These are phyloP conservation scores for Linanthus parryae DNA, from an alignment of 148 eudicot genomes.

Conservation along the genomic window DNA sequence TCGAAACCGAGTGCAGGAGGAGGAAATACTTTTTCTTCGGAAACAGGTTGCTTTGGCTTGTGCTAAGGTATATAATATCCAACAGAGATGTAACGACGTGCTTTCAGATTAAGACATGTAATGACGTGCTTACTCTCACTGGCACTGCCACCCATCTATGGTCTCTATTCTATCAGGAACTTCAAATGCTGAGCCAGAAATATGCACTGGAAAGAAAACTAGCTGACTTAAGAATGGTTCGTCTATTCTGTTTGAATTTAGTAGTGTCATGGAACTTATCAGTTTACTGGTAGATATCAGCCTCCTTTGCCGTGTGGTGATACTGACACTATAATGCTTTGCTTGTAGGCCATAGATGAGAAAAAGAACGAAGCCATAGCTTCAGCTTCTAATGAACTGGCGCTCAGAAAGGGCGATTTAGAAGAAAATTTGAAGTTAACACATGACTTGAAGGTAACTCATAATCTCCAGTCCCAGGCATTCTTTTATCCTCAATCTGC, in stretches of 20 bases:
- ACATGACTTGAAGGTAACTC: conserved; percentile 63
- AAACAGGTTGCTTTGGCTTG: conserved; percentile 61
- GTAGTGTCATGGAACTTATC: conserved; percentile 11
- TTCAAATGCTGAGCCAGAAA: conserved; percentile 74
- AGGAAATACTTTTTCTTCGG: conserved; percentile 53
- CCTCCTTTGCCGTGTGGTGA: not conserved
- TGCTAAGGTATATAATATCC: conserved; percentile 38
- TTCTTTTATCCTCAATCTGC: not conserved
- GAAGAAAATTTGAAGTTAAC: conserved; percentile 65
- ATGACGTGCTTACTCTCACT: not conserved
- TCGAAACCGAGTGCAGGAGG: conserved; percentile 45
- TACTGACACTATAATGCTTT: not conserved
- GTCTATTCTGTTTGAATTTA: conserved; percentile 18
- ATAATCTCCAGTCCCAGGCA: not conserved
- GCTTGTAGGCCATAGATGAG: conserved; percentile 68
- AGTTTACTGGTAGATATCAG: conserved; percentile 4
- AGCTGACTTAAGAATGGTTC: conserved; percentile 78
- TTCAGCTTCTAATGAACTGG: conserved; percentile 62
- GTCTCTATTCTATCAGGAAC: conserved; percentile 47
- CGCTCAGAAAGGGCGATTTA: conserved; percentile 63
- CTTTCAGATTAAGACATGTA: conserved; percentile 3
- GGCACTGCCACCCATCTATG: not conserved
- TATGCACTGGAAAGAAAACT: conserved; percentile 66
- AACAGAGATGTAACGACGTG: conserved; percentile 5
- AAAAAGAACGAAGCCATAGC: conserved; percentile 63